Percentiles rank a stretch among this genome's conserved stretches.
Conservation (phyloP, 805 yeast genomes). For the Spathaspora girioi region DNA sequence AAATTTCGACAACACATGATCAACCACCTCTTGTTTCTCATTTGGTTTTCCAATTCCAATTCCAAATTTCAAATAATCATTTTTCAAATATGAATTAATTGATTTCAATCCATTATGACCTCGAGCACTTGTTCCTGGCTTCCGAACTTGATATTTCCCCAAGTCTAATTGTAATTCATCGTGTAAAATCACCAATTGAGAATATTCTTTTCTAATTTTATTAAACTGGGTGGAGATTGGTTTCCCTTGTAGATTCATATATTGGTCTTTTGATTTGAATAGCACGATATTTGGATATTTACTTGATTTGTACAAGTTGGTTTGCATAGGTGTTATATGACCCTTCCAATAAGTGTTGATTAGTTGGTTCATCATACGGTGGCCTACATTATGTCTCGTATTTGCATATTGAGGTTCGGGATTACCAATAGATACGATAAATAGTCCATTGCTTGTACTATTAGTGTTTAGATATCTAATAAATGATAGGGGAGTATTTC, state of each 20-base stretch:
- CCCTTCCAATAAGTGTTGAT: constrained; percentile 19
- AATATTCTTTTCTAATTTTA: constrained; percentile 22
- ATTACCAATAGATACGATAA: constrained; percentile 65
- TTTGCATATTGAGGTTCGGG: constrained; percentile 59
- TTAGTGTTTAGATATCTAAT: neutral
- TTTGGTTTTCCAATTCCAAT: constrained; percentile 76
- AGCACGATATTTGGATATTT: constrained; percentile 27
- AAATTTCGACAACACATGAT: constrained; percentile 59
- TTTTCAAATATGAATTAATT: constrained; percentile 39
- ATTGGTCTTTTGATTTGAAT: constrained; percentile 50
- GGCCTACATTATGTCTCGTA: constrained; percentile 82
- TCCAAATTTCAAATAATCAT: constrained; percentile 59
- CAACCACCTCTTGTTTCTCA: constrained; percentile 38
- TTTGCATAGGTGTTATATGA: constrained; percentile 9
- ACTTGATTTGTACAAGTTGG: constrained; percentile 11
- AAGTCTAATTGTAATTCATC: constrained; percentile 70
- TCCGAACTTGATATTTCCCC: constrained; percentile 64
- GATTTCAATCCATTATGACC: constrained; percentile 85
- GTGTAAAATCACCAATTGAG: constrained; percentile 55
- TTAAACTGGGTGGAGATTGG: constrained; percentile 49
- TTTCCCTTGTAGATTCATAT: constrained; percentile 72
- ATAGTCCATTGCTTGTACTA: constrained; percentile 1
- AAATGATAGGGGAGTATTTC: neutral
- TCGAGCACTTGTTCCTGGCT: constrained; percentile 57
- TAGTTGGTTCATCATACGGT: constrained; percentile 42